phyloP scores from a whole-genome alignment of 225 moss, liverwort and hornwort species.

The Pseudoscleropodium purum region DNA sequence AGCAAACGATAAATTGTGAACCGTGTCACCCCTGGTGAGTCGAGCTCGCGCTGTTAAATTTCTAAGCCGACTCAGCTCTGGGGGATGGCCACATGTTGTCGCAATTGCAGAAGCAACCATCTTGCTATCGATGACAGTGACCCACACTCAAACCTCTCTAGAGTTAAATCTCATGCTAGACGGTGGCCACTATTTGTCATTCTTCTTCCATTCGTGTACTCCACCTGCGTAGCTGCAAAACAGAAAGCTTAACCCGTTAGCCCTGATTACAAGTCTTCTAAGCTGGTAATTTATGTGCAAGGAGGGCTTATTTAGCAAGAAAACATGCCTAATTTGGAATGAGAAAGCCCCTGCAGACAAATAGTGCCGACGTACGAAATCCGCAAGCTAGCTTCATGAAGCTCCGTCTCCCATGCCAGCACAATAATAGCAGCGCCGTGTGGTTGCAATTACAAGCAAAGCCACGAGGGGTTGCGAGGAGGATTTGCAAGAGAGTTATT shows the following conservation, averaged over 20 bases:
- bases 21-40: no score
- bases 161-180: background rate
- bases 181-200: background rate
- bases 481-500: background rate
- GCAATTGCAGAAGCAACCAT: background rate
- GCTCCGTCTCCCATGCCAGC: background rate
- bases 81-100: background rate
- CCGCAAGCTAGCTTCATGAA: constrained; percentile 10
- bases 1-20: background rate
- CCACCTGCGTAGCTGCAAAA: background rate
- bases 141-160: background rate
- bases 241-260: background rate
- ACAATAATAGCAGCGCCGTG: background rate
- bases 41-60: background rate
- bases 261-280: background rate
- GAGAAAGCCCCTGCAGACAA: background rate
- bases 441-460: constrained; percentile 15
- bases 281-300: background rate
- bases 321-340: background rate
- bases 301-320: background rate
- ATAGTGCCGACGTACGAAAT: constrained; percentile 5
- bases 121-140: constrained; percentile 1
- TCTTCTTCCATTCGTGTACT: background rate
- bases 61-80: background rate
- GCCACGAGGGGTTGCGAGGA: background rate